A percentile compares a stretch with the other conserved stretches of the same genome.
Evolutionary conservation across 768 basidiomycete genomes (phyloP).

Genomic region (Rhodotorula paludigena): DNA sequence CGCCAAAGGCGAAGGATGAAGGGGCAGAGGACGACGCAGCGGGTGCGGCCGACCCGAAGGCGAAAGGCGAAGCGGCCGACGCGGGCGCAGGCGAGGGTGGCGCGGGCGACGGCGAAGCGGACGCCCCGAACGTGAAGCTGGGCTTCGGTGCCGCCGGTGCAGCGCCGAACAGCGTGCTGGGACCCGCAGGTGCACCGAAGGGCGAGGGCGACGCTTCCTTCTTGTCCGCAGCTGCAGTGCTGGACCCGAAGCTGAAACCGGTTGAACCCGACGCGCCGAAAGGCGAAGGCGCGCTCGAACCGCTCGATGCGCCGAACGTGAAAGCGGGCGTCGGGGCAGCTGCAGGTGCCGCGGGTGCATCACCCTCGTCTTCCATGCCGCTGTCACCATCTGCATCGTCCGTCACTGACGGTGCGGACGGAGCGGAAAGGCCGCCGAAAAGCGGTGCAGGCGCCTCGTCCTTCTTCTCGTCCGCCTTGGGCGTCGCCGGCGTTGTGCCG

Average conservation of each 20-base stretch:
- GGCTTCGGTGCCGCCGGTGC: not conserved
- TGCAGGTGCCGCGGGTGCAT: not conserved
- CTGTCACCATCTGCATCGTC: conserved; percentile 34
- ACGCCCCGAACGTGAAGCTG: conserved; percentile 4
- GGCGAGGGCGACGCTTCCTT: not conserved
- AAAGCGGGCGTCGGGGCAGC: not conserved
- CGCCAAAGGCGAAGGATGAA: not conserved
- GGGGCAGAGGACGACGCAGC: not conserved
- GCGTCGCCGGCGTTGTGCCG: conserved; percentile 27
- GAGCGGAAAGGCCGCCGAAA: conserved; percentile 8
- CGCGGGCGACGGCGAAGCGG: not conserved
- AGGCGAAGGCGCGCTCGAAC: not conserved
- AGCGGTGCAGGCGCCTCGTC: conserved; percentile 12
- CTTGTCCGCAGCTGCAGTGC: not conserved
- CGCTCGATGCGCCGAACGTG: not conserved
- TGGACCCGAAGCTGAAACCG: conserved; percentile 16
- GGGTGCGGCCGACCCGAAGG: not conserved
- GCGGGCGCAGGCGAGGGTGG: conserved; percentile 1
- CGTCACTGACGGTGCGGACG: not conserved
- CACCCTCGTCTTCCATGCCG: conserved; percentile 38
- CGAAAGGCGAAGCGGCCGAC: conserved; percentile 10
- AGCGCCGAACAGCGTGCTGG: not conserved
- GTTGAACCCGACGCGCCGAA: conserved; percentile 14
- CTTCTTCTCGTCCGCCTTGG: conserved; percentile 20
- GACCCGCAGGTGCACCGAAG: not conserved